phyloP scores from a whole-genome alignment of 352 stramenopile genomes.

The Bremia lactucae region DNA sequence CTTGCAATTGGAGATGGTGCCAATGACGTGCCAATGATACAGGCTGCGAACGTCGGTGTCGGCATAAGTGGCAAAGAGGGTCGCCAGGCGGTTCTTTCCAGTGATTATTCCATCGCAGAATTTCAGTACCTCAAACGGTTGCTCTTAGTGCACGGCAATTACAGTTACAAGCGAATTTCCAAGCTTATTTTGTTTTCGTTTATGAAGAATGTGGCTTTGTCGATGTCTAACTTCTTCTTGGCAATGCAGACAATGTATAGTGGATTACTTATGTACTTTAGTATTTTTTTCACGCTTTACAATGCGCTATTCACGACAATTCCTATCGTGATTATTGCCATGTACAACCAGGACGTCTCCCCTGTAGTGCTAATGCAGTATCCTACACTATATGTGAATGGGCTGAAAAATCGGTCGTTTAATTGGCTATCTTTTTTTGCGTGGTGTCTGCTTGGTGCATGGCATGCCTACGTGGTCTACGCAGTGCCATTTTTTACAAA shows the following conservation, averaged over 20 bases:
- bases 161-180: conserved; percentile 86
- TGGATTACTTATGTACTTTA: conserved; percentile 82
- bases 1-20: conserved; percentile 78
- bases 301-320: conserved; percentile 86
- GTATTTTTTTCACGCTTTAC: conserved; percentile 86
- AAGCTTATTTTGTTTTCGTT: conserved; percentile 86
- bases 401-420: conserved; percentile 81
- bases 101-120: conserved; percentile 77
- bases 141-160: conserved; percentile 80
- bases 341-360: conserved; percentile 88
- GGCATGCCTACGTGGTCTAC: conserved; percentile 84
- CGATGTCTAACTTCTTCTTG: conserved; percentile 80
- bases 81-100: conserved; percentile 74
- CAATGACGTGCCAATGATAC: conserved; percentile 85
- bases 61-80: conserved; percentile 83
- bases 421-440: conserved; percentile 85
- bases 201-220: conserved; percentile 84
- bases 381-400: conserved; percentile 81
- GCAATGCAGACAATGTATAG: conserved; percentile 80
- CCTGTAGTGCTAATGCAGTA: conserved; percentile 85
- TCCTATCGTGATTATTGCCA: conserved; percentile 82
- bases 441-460: conserved; percentile 76
- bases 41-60: conserved; percentile 76
- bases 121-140: conserved; percentile 78
- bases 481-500: conserved; percentile 78